Evolutionary conservation across 306 rosid species (phyloP).

Genomic region (Leucaena leucocephala): DNA sequence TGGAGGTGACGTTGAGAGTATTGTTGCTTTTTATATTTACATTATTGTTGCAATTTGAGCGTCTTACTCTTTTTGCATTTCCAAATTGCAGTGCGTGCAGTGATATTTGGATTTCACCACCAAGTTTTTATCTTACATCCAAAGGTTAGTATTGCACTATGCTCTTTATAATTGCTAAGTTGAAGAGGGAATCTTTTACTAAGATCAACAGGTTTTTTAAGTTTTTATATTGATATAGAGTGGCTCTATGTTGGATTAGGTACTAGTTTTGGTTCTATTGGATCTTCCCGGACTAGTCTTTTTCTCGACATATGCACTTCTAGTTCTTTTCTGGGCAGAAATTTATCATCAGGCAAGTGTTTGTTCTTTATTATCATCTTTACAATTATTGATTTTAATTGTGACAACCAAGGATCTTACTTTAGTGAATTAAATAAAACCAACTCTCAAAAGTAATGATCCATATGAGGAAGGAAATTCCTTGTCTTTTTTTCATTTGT

Average conservation of each 20-base stretch:
- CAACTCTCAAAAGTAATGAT: background rate
- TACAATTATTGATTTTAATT: slow-evolving; percentile 3
- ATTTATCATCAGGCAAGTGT: slow-evolving; percentile 88
- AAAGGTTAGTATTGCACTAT: slow-evolving; percentile 52
- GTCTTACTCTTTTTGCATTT: slow-evolving; percentile 5
- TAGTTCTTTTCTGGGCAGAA: slow-evolving; percentile 97
- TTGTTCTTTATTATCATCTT: slow-evolving; percentile 21
- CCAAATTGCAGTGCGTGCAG: slow-evolving; percentile 73
- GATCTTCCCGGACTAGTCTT: slow-evolving; percentile 92
- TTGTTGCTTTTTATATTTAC: slow-evolving; percentile 2
- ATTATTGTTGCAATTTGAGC: background rate
- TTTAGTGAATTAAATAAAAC: background rate
- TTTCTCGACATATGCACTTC: slow-evolving; percentile 90
- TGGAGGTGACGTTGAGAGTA: slow-evolving; percentile 60
- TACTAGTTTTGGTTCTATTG: slow-evolving; percentile 56
- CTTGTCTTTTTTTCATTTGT: background rate
- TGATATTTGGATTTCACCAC: slow-evolving; percentile 84
- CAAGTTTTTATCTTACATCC: slow-evolving; percentile 76
- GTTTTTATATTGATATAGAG: slow-evolving; percentile 38
- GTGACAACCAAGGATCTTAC: background rate
- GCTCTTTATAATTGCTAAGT: background rate
- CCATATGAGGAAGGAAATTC: slow-evolving; percentile 1
- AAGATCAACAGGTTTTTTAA: background rate
- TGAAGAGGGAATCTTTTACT: background rate
- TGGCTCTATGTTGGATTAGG: slow-evolving; percentile 59